Percentiles rank a stretch among this genome's conserved stretches.
Evolutionary conservation across 2,329 filamentous ascomycete species (phyloP).

Genomic region (Periconia macrospinosa): DNA sequence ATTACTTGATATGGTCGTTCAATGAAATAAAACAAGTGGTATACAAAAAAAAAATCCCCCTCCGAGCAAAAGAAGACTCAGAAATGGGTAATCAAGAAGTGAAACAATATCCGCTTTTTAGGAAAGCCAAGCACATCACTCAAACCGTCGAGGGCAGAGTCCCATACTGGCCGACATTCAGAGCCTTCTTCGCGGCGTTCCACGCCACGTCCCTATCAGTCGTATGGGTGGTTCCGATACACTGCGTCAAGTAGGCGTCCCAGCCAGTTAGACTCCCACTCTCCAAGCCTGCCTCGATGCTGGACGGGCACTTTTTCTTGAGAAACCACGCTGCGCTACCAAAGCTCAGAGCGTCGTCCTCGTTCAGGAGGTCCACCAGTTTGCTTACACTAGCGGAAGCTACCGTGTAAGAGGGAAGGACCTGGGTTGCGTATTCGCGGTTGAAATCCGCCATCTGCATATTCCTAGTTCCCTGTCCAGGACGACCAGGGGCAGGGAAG

Average conservation of each 20-base stretch:
- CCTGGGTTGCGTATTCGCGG: constrained; percentile 55
- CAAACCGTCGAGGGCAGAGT: too few relatives aligned
- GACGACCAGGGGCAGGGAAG: constrained; percentile 50
- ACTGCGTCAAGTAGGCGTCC: constrained; percentile 55
- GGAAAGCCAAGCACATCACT: too few relatives aligned
- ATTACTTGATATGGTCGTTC: too few relatives aligned
- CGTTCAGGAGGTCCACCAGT: constrained; percentile 57
- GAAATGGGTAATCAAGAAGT: too few relatives aligned
- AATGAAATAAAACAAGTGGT: too few relatives aligned
- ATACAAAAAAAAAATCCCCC: too few relatives aligned
- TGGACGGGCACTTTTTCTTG: constrained; percentile 54
- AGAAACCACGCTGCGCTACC: constrained; percentile 65
- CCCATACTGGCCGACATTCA: not conserved
- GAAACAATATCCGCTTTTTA: too few relatives aligned
- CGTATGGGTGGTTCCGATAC: constrained; percentile 55
- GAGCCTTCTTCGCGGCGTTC: constrained; percentile 47
- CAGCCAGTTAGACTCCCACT: constrained; percentile 55
- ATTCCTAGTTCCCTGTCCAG: constrained; percentile 72
- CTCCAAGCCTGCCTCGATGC: constrained; percentile 49
- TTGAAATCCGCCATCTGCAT: constrained; percentile 65
- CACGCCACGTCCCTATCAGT: constrained; percentile 54
- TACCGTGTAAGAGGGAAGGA: constrained; percentile 26
- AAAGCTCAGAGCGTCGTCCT: constrained; percentile 53
- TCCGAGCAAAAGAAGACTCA: too few relatives aligned
- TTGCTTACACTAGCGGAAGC: constrained; percentile 18